Percentiles rank a stretch among this genome's conserved stretches.
Evolutionary conservation across 139 green algal species (phyloP).

Genomic region (Chlorokybus atmophyticus): DNA sequence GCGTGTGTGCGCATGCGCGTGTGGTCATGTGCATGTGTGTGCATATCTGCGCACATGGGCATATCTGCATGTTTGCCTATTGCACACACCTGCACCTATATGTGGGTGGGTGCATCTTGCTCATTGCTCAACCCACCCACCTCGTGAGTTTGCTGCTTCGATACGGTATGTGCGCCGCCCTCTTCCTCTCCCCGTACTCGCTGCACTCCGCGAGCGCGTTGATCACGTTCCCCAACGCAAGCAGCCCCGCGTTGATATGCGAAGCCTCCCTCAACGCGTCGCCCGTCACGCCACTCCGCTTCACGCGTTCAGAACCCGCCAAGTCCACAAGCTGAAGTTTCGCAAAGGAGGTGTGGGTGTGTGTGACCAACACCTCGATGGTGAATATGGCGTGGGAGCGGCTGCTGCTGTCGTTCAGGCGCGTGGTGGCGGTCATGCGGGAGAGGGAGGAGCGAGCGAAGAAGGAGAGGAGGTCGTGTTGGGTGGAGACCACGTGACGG

Average conservation of each 20-base stretch:
- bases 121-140: too few species aligned
- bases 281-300: constrained; percentile 74
- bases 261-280: constrained; percentile 45
- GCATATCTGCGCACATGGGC: too few species aligned
- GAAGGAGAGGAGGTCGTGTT: neutral
- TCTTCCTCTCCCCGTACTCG: constrained; percentile 38
- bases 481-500: neutral
- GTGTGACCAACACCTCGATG: constrained; percentile 61
- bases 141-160: constrained; percentile 89
- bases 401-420: constrained; percentile 65
- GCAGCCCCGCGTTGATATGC: constrained; percentile 79
- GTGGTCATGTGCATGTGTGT: too few species aligned
- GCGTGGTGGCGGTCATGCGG: constrained; percentile 59
- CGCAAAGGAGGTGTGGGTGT: constrained; percentile 61
- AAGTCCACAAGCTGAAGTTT: constrained; percentile 83
- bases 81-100: too few species aligned
- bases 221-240: constrained; percentile 90
- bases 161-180: constrained; percentile 52
- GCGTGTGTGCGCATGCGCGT: too few species aligned
- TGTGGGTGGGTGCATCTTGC: too few species aligned
- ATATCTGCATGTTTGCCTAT: too few species aligned
- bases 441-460: constrained; percentile 20
- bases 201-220: constrained; percentile 77
- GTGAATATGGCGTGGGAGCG: constrained; percentile 85
- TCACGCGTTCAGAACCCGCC: constrained; percentile 70